phyloP scores from a whole-genome alignment of 1,284 basidiomycete species.

The Microbotryum intermedium region DNA sequence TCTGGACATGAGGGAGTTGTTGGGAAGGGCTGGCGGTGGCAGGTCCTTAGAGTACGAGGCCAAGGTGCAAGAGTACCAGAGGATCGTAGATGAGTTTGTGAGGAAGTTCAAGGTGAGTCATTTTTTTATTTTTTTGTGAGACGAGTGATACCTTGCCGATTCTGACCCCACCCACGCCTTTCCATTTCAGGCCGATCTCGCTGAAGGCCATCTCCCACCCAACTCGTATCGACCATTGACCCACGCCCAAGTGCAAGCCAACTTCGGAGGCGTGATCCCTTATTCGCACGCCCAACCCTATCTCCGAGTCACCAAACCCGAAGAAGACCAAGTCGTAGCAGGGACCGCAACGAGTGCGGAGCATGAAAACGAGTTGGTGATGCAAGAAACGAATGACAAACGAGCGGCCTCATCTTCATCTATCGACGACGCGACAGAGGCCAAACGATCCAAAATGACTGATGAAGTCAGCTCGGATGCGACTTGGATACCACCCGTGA shows the following conservation, averaged over 20 bases:
- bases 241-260: conserved; percentile 20
- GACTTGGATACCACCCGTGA: not conserved
- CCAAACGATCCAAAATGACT: conserved; percentile 4
- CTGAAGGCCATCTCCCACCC: conserved; percentile 12
- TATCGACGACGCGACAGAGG: not conserved
- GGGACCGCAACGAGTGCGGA: not conserved
- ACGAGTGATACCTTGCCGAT: not conserved
- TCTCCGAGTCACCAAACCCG: conserved; percentile 34
- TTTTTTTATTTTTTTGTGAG: not conserved
- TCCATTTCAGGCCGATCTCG: conserved; percentile 20
- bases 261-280: conserved; percentile 36
- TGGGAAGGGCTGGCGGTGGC: conserved; percentile 46
- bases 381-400: conserved; percentile 13
- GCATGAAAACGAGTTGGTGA: conserved; percentile 7
- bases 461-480: not conserved
- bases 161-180: not conserved
- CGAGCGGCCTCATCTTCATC: not conserved
- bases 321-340: not conserved
- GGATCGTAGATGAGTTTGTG: conserved; percentile 59
- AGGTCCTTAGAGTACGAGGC: conserved; percentile 38
- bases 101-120: conserved; percentile 53
- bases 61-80: conserved; percentile 51
- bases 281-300: conserved; percentile 43
- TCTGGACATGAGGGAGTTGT: conserved; percentile 59
- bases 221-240: conserved; percentile 22